Conservation (phyloP, 2,329 filamentous ascomycete genomes). For the Niveomyces coronatus region DNA sequence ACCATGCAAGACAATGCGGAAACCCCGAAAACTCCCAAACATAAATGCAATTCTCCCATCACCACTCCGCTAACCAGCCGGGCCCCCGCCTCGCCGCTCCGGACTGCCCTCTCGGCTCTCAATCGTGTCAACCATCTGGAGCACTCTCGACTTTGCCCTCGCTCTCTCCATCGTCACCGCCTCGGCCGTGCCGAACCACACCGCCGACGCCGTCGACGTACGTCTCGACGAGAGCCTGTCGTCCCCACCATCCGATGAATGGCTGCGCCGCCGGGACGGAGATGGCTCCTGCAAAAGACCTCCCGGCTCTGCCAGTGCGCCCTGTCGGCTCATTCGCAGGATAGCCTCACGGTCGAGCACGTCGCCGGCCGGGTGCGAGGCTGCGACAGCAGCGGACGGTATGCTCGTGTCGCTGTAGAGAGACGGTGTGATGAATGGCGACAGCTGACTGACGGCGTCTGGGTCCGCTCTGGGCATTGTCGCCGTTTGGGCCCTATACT, state of each 20-base stretch:
- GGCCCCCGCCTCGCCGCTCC: slow-evolving; percentile 13
- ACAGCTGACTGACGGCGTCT: slow-evolving; percentile 1
- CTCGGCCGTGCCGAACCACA: slow-evolving; percentile 33
- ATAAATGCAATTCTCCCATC: too few species aligned
- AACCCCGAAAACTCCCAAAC: too few species aligned
- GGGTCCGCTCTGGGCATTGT: not conserved
- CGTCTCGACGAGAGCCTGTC: slow-evolving; percentile 15
- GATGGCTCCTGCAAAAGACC: slow-evolving; percentile 10
- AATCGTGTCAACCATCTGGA: slow-evolving; percentile 46
- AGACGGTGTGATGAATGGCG: slow-evolving; percentile 7
- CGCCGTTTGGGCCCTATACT: slow-evolving; percentile 2
- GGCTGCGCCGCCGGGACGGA: slow-evolving; percentile 12
- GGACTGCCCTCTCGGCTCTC: slow-evolving; percentile 37
- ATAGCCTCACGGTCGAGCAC: slow-evolving; percentile 7
- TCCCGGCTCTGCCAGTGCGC: slow-evolving; percentile 8
- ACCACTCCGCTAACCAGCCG: too few species aligned
- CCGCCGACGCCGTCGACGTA: slow-evolving; percentile 23
- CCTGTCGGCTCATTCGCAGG: slow-evolving; percentile 9
- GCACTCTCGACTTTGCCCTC: slow-evolving; percentile 30
- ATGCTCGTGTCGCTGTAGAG: slow-evolving; percentile 2
- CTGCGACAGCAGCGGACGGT: too few species aligned
- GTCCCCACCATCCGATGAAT: slow-evolving; percentile 22
- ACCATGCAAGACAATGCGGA: not conserved
- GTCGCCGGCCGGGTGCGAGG: slow-evolving; percentile 4
- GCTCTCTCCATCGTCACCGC: slow-evolving; percentile 33